phyloP scores from a whole-genome alignment of 2,329 filamentous ascomycete species.

The Sclerotinia trifoliorum region DNA sequence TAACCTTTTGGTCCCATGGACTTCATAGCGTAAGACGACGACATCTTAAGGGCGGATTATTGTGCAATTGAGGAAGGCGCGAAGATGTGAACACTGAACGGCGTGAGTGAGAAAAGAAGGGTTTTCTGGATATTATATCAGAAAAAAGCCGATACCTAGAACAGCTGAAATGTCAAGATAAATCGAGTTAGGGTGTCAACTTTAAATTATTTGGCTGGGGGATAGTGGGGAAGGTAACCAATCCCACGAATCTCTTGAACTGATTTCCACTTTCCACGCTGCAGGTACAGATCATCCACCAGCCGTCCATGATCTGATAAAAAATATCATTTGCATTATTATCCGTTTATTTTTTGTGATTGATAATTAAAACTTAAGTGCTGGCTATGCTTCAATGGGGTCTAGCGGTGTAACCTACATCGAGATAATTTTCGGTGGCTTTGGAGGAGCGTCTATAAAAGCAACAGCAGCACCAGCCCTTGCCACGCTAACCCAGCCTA shows the following conservation, averaged over 20 bases:
- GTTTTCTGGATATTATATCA: background rate
- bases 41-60: constrained; percentile 45
- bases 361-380: background rate
- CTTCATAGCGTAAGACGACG: constrained; percentile 45
- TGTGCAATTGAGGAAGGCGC: background rate
- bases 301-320: background rate
- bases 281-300: constrained; percentile 2
- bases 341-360: background rate
- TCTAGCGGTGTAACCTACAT: background rate
- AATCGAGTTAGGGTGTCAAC: background rate
- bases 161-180: constrained; percentile 14
- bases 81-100: background rate
- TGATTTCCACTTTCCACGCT: background rate
- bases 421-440: too few species aligned
- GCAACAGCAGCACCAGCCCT: background rate
- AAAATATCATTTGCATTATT: background rate
- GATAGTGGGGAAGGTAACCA: background rate
- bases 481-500: background rate
- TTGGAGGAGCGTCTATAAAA: too few species aligned
- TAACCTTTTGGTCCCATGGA: constrained; percentile 47
- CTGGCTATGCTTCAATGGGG: background rate
- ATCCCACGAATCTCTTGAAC: background rate
- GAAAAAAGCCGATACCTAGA: constrained; percentile 8
- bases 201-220: constrained; percentile 8
- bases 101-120: background rate